Conservation (phyloP, 306 rosid genomes). For the Dryas drummondii region DNA sequence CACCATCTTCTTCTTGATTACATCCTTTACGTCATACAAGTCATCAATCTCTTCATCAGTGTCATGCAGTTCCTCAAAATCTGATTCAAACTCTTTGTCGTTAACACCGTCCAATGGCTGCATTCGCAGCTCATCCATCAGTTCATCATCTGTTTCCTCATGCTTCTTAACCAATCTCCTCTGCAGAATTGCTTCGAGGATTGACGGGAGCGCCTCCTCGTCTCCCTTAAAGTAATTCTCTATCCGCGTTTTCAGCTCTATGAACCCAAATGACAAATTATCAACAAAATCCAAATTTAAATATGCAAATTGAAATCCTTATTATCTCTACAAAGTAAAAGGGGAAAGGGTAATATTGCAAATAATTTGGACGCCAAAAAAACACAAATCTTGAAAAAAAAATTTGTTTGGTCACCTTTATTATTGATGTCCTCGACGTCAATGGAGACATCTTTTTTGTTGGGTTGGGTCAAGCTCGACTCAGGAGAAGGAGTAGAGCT, state of each 20-base stretch:
- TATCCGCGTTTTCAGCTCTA: slow-evolving; percentile 63
- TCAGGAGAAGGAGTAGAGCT: slow-evolving; percentile 16
- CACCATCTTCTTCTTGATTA: slow-evolving; percentile 47
- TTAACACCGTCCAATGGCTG: slow-evolving; percentile 49
- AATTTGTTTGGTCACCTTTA: slow-evolving; percentile 45
- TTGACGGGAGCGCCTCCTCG: slow-evolving; percentile 56
- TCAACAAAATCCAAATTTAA: not conserved
- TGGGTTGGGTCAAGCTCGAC: slow-evolving; percentile 12
- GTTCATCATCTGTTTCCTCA: slow-evolving; percentile 79
- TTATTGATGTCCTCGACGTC: slow-evolving; percentile 42
- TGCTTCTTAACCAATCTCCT: slow-evolving; percentile 66
- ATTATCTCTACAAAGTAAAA: not conserved
- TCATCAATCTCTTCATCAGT: slow-evolving; percentile 79
- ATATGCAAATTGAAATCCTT: not conserved
- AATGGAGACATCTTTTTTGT: slow-evolving; percentile 10
- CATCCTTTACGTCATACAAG: slow-evolving; percentile 56
- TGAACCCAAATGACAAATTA: slow-evolving; percentile 5
- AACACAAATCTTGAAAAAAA: not conserved
- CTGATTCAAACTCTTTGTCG: slow-evolving; percentile 50
- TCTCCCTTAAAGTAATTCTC: slow-evolving; percentile 70
- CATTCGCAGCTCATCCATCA: slow-evolving; percentile 49
- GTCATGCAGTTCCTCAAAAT: slow-evolving; percentile 49
- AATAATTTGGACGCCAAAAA: not conserved
- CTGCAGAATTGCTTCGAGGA: slow-evolving; percentile 65
- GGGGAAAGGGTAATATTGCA: not conserved